These are phyloP conservation scores for Hypoxylon sp. DNA, from an alignment of 2,329 filamentous ascomycete species.

Conservation along the genomic window DNA sequence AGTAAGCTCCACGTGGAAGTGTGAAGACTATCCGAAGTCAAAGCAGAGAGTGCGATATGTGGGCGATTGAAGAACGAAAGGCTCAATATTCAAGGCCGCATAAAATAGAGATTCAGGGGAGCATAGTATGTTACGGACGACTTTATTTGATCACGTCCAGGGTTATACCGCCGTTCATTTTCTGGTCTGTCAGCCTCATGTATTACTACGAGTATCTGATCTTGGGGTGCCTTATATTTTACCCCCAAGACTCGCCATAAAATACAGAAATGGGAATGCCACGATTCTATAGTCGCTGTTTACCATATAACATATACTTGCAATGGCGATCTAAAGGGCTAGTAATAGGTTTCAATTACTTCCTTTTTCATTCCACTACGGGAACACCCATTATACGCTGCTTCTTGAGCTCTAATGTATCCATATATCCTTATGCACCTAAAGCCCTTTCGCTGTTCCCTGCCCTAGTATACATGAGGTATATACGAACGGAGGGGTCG, in stretches of 20 bases:
- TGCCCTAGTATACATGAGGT: background rate
- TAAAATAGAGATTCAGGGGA: background rate
- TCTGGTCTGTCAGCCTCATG: too few relatives aligned
- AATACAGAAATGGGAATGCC: too few relatives aligned
- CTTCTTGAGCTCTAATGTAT: conserved; percentile 10
- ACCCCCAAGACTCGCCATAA: too few relatives aligned
- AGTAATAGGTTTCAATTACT: conserved; percentile 6
- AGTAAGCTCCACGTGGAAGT: too few relatives aligned
- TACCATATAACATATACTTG: too few relatives aligned
- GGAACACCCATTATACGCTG: conserved; percentile 12
- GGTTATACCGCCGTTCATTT: too few relatives aligned
- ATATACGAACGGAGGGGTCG: background rate
- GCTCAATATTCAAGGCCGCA: background rate
- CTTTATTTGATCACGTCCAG: background rate
- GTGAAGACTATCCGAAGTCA: background rate
- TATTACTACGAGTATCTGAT: too few relatives aligned
- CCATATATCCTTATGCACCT: background rate
- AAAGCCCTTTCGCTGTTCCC: background rate
- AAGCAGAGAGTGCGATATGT: background rate
- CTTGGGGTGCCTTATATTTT: too few relatives aligned
- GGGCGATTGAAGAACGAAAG: background rate
- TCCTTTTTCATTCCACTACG: conserved; percentile 18
- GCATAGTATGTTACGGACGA: background rate
- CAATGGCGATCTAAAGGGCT: too few relatives aligned
- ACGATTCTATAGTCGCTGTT: too few relatives aligned